Evolutionary conservation across 2,329 filamentous ascomycete genomes (phyloP), one percentile per base, ranked within the genome.

Genomic region (Claviceps cyperi): DNA sequence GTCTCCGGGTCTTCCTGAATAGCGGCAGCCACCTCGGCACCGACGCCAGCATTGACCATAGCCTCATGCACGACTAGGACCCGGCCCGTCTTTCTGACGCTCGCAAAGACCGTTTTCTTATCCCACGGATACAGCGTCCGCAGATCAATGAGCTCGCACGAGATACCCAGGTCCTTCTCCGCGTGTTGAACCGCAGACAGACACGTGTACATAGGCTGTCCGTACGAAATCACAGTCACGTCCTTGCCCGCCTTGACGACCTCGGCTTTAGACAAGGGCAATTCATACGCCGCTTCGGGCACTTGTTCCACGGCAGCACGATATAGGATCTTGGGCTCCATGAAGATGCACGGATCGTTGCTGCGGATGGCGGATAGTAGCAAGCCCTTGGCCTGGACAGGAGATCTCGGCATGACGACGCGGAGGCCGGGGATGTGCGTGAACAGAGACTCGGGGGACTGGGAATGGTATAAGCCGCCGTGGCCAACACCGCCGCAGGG

Each of bases 251-350:
- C 72, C 64, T 89, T 91, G 21, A 96, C 63, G 0, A 94, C 68
- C 62, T 96, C 89, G 0, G 90, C 90, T 64, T 87, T 91, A 58
- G 83, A 87, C 11, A 96, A 73, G 0, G 89, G 88, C 14, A 96
- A 75, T n/a, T 81, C 80, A 64, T 92, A 96, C 3, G 85, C 71
- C 21, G 80, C 83, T 1, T 81, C 78, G 0, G 90, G 90, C 1
- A 96, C 90, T 64, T 95, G 86, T 66, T 96, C 90, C 28, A 94
- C 86, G 0, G 90, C 86, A 0, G 90, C 89, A 19, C 90, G 83
- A 65, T 96, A 96, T 13, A 96, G 72, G 45, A 92, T 86, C 69
- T 96, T 96, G 43, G 90, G 90, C 64, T 96, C 90, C 82, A 96
- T 82, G 66, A 96, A 94, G 49, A 96, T 73, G 54, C 91, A 87